Percentiles rank a stretch among this genome's conserved stretches.
Evolutionary conservation across 2,329 filamentous ascomycete genomes (phyloP).

Genomic region (Scopulariopsis brevicaulis): DNA sequence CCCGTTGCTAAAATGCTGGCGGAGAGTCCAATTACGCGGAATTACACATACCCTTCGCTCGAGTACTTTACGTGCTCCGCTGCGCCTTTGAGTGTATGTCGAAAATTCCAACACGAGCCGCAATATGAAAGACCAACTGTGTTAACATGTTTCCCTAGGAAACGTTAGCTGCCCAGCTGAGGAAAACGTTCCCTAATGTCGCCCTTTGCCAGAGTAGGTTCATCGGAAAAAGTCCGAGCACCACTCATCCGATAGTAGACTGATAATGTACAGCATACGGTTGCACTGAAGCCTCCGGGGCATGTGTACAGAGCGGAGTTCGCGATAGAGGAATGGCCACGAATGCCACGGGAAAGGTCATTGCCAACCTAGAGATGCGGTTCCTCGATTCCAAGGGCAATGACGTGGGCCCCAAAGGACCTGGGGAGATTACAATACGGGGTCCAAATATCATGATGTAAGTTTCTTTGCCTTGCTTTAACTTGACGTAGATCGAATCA

Average conservation of each 20-base stretch:
- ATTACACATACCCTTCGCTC: background rate
- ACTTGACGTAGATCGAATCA: too few species aligned
- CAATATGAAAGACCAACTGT: background rate
- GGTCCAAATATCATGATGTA: conserved; percentile 1
- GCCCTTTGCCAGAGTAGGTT: conserved; percentile 1
- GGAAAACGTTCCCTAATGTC: background rate
- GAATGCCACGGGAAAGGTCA: background rate
- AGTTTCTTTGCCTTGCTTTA: background rate
- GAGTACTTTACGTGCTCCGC: background rate
- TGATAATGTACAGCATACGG: background rate
- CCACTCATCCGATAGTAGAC: background rate
- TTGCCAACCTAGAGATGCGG: background rate
- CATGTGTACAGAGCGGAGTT: conserved; percentile 1
- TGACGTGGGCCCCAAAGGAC: background rate
- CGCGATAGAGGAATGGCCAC: background rate
- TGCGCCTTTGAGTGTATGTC: background rate
- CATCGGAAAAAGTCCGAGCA: background rate
- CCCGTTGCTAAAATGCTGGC: background rate
- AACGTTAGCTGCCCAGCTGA: background rate
- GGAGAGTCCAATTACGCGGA: background rate
- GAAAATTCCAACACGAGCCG: too few species aligned
- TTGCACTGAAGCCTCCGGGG: background rate
- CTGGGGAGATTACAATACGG: conserved; percentile 1
- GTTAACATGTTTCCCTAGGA: background rate
- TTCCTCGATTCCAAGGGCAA: background rate